These are phyloP conservation scores for Penicillium malachiteum DNA, from an alignment of 495 filamentous ascomycete species.

Conservation along the genomic window DNA sequence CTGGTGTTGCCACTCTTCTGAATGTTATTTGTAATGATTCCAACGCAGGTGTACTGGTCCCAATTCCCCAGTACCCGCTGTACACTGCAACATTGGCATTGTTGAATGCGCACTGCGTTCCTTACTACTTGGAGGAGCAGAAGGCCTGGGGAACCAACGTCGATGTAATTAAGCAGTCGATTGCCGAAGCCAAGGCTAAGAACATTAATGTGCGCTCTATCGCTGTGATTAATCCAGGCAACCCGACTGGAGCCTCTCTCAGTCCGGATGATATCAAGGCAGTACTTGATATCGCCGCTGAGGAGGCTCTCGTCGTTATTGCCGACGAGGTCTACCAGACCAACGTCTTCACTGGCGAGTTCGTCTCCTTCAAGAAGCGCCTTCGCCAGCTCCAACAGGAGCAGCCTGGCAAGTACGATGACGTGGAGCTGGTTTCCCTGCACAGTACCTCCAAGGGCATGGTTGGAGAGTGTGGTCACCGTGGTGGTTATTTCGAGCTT, in stretches of 20 bases:
- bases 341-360: constrained; percentile 91
- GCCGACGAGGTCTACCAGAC: constrained; percentile 99
- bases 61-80: constrained; percentile 96
- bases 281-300: constrained; percentile 79
- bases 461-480: constrained; percentile 97
- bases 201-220: constrained; percentile 87
- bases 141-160: constrained; percentile 86
- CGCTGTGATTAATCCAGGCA: constrained; percentile 97
- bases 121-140: constrained; percentile 87
- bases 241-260: constrained; percentile 90
- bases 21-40: constrained; percentile 80
- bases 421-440: constrained; percentile 81
- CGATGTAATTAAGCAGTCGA: constrained; percentile 64
- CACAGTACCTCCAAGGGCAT: constrained; percentile 93
- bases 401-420: constrained; percentile 70
- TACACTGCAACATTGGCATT: constrained; percentile 92
- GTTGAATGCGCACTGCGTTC: constrained; percentile 82
- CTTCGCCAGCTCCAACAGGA: constrained; percentile 81
- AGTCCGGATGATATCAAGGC: constrained; percentile 71
- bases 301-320: constrained; percentile 83
- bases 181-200: constrained; percentile 66
- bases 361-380: constrained; percentile 90
- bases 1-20: constrained; percentile 88
- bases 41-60: constrained; percentile 84
- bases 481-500: constrained; percentile 95